Evolutionary conservation across 768 basidiomycete genomes (phyloP).

Genomic region (Phlebiopsis gigantea): DNA sequence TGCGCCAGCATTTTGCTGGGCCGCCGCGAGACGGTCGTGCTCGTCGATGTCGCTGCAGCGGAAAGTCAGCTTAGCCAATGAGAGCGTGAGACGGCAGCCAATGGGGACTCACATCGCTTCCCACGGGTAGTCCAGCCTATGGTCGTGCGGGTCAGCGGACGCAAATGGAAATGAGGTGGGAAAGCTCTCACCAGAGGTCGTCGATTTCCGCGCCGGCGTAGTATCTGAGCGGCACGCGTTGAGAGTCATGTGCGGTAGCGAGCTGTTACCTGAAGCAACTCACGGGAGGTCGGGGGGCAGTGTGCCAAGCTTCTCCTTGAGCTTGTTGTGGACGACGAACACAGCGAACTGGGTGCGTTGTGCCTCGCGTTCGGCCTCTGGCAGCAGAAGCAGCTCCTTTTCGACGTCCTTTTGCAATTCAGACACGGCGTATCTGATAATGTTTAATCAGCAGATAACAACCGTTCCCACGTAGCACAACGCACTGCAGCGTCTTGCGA

Average conservation of each 20-base stretch:
- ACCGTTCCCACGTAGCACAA: background rate
- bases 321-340: constrained; percentile 95
- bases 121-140: constrained; percentile 84
- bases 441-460: background rate
- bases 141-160: constrained; percentile 11
- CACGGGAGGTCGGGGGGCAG: constrained; percentile 66
- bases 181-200: constrained; percentile 59
- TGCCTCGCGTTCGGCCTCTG: constrained; percentile 70
- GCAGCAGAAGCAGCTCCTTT: constrained; percentile 52
- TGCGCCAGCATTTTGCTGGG: constrained; percentile 28
- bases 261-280: constrained; percentile 23
- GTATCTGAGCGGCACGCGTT: constrained; percentile 40
- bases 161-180: constrained; percentile 2
- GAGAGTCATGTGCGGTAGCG: constrained; percentile 18
- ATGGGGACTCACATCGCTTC: constrained; percentile 54
- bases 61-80: constrained; percentile 12
- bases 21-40: constrained; percentile 62
- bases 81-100: constrained; percentile 10
- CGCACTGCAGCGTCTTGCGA: constrained; percentile 79
- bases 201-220: constrained; percentile 74
- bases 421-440: constrained; percentile 73
- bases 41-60: constrained; percentile 65
- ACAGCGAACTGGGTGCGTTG: constrained; percentile 76
- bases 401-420: constrained; percentile 92
- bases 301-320: constrained; percentile 76